phyloP scores from a whole-genome alignment of 2,329 filamentous ascomycete species.

The Pseudogymnoascus sp. region DNA sequence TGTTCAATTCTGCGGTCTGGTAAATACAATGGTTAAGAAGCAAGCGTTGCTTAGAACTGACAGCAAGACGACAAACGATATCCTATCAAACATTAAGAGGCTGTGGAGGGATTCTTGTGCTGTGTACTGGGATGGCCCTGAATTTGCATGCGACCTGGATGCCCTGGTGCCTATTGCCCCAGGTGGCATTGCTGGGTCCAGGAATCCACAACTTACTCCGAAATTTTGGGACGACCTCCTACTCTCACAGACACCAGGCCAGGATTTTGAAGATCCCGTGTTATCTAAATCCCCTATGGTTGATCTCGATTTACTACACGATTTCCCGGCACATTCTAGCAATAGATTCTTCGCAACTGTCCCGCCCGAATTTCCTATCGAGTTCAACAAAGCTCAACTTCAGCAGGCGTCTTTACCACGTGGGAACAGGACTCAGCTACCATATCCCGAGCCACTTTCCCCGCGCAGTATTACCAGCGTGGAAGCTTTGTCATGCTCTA shows the following conservation, averaged over 20 bases:
- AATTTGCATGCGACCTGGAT: slow-evolving; percentile 52
- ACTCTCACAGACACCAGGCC: neutral
- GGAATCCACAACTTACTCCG: slow-evolving; percentile 47
- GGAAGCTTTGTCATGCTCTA: slow-evolving; percentile 55
- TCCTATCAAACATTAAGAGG: slow-evolving; percentile 81
- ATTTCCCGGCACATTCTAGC: neutral
- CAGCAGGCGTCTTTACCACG: neutral
- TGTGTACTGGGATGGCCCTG: slow-evolving; percentile 74
- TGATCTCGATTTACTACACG: neutral
- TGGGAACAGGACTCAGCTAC: neutral
- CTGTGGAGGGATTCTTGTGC: slow-evolving; percentile 92
- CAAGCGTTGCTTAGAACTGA: slow-evolving; percentile 8
- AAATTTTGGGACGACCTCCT: slow-evolving; percentile 39
- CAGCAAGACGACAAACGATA: slow-evolving; percentile 7
- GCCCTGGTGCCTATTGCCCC: slow-evolving; percentile 62
- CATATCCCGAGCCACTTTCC: slow-evolving; percentile 31
- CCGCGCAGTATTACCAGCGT: slow-evolving; percentile 51
- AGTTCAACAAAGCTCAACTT: slow-evolving; percentile 2
- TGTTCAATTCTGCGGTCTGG: slow-evolving; percentile 66
- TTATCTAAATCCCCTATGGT: neutral
- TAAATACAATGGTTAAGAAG: slow-evolving; percentile 46
- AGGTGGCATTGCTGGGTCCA: slow-evolving; percentile 60
- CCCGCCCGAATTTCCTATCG: neutral
- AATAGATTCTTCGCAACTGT: neutral
- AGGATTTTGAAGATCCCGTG: neutral